phyloP scores from a whole-genome alignment of 345 rosid species.

The Cardiospermum halicacabum region DNA sequence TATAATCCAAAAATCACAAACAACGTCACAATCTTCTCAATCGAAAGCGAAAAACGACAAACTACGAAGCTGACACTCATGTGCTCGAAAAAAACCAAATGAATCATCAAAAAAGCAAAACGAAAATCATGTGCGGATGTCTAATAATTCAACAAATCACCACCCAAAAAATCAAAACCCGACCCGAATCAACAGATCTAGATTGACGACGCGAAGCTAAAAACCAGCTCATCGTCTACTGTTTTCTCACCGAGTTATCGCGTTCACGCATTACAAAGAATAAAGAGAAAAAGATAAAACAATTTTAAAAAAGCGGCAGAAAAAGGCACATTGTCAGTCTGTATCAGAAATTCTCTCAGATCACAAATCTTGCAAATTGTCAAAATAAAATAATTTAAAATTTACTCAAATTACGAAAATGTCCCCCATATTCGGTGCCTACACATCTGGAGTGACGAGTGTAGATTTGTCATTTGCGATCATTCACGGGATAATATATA shows the following conservation, averaged over 20 bases:
- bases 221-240: not conserved
- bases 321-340: not conserved
- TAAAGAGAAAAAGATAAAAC: not conserved
- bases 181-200: conserved; percentile 5
- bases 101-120: not conserved
- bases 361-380: not conserved
- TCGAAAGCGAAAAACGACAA: not conserved
- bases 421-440: not conserved
- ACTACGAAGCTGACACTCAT: not conserved
- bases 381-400: not conserved
- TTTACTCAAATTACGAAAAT: not conserved
- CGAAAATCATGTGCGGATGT: not conserved
- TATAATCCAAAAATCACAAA: not conserved
- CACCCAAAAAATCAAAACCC: not conserved
- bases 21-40: not conserved
- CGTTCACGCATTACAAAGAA: conserved; percentile 5
- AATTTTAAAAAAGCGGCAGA: not conserved
- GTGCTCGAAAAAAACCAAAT: not conserved
- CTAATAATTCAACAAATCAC: too few species aligned
- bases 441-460: not conserved
- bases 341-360: conserved; percentile 10
- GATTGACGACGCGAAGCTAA: not conserved
- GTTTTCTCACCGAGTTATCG: not conserved
- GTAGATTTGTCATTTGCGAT: conserved; percentile 9
- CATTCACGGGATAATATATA: conserved; percentile 15